Conservation (phyloP, 106 monocot species). For the Apostasia ramifera region DNA sequence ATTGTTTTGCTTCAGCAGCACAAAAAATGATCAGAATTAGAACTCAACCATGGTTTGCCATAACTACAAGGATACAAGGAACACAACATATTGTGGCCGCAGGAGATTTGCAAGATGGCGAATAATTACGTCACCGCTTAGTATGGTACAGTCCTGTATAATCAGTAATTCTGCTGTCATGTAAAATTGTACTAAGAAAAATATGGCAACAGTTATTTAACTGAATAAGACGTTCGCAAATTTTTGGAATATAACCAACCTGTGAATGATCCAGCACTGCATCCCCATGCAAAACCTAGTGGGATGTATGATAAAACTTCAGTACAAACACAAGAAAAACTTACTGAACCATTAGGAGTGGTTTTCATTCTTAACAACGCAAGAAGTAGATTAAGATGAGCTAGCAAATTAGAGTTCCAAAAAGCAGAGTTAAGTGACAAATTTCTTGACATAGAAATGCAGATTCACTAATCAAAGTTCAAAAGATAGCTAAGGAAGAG, state of each 20-base stretch:
- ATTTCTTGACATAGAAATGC: too few relatives aligned
- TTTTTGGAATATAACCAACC: constrained; percentile 24
- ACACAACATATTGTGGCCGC: constrained; percentile 81
- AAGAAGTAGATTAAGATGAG: too few relatives aligned
- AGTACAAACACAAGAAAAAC: neutral
- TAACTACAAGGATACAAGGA: constrained; percentile 68
- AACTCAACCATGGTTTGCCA: too few relatives aligned
- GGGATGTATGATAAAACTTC: constrained; percentile 1
- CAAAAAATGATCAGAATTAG: too few relatives aligned
- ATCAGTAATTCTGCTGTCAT: constrained; percentile 17
- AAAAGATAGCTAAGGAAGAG: too few relatives aligned
- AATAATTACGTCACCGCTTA: constrained; percentile 95
- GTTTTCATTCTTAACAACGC: too few relatives aligned
- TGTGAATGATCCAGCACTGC: constrained; percentile 67
- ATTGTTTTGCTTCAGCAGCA: too few relatives aligned
- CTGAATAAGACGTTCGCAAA: neutral
- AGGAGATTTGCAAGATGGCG: constrained; percentile 76
- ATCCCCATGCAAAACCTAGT: constrained; percentile 86
- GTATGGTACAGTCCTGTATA: constrained; percentile 82
- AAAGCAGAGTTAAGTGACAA: too few relatives aligned
- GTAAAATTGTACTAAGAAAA: neutral
- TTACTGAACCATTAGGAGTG: too few relatives aligned
- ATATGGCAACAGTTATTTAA: neutral
- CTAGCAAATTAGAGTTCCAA: too few relatives aligned
- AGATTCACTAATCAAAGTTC: too few relatives aligned